Evolutionary conservation across 2,329 filamentous ascomycete species (phyloP).

Genomic region (Microcyclospora pomicola): DNA sequence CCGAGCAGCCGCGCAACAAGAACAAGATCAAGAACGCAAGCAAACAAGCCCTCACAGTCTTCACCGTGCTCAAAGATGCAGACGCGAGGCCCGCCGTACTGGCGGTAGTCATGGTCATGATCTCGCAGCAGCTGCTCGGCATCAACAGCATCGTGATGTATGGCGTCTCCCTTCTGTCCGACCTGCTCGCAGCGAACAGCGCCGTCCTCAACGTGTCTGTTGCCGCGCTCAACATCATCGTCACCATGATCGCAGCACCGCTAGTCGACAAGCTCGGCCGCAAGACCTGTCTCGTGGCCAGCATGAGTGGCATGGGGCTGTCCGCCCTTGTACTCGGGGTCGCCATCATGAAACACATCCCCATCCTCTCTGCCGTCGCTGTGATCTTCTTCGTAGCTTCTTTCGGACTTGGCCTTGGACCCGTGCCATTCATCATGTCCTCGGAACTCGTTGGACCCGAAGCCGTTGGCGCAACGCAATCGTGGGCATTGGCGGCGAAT

Average conservation of each 20-base stretch:
- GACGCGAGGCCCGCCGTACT: constrained; percentile 68
- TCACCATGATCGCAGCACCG: constrained; percentile 68
- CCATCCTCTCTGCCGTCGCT: constrained; percentile 64
- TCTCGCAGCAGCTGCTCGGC: constrained; percentile 76
- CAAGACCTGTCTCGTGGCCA: constrained; percentile 70
- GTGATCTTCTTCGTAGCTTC: constrained; percentile 77
- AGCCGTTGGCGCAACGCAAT: constrained; percentile 82
- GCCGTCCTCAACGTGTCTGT: constrained; percentile 76
- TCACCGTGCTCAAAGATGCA: constrained; percentile 50
- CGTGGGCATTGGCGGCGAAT: constrained; percentile 73
- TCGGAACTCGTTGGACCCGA: constrained; percentile 83
- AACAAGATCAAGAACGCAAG: constrained; percentile 13
- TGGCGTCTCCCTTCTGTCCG: constrained; percentile 74
- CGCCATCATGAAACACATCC: constrained; percentile 59
- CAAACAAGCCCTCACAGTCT: constrained; percentile 27
- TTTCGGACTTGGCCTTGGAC: constrained; percentile 82
- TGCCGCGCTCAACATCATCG: constrained; percentile 71
- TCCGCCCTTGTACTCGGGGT: constrained; percentile 66
- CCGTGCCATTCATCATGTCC: constrained; percentile 86
- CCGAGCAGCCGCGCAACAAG: constrained; percentile 5
- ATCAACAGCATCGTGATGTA: constrained; percentile 99
- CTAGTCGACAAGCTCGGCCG: constrained; percentile 78
- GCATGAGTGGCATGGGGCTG: constrained; percentile 70
- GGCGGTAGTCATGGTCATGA: constrained; percentile 84
- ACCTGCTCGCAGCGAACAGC: constrained; percentile 67